These are phyloP conservation scores for Aspergillus vadensis DNA, from an alignment of 2,329 filamentous ascomycete species.

Conservation along the genomic window DNA sequence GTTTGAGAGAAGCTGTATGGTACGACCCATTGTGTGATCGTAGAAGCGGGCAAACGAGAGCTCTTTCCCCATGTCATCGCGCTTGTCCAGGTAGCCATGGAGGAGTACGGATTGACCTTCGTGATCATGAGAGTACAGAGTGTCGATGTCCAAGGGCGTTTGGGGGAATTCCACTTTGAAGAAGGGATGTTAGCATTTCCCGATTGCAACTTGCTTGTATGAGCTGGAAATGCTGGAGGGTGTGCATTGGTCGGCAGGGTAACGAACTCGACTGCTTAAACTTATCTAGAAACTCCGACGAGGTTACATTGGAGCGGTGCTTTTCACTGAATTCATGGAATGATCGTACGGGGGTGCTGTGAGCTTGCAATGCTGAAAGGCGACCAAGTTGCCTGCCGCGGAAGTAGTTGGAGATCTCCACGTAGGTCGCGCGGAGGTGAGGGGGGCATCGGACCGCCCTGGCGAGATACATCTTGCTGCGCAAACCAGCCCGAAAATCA, in stretches of 20 bases:
- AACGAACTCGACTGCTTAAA: conserved; percentile 51
- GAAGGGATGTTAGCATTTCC: conserved; percentile 10
- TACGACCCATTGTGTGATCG: conserved; percentile 46
- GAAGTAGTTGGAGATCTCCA: conserved; percentile 42
- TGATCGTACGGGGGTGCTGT: conserved; percentile 10
- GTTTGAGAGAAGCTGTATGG: conserved; percentile 54
- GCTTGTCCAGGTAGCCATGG: conserved; percentile 72
- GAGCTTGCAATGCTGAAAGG: conserved; percentile 10
- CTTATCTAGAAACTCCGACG: conserved; percentile 38
- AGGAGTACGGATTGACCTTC: conserved; percentile 53
- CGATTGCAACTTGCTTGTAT: neutral
- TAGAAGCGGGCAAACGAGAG: conserved; percentile 69
- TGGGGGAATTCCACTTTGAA: conserved; percentile 51
- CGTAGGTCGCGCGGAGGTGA: conserved; percentile 37
- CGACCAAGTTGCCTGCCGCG: conserved; percentile 24
- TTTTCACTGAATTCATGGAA: conserved; percentile 32
- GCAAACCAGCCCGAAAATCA: neutral
- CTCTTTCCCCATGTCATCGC: conserved; percentile 67
- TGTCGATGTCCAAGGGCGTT: conserved; percentile 45
- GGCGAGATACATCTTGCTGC: conserved; percentile 25
- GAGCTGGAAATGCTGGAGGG: neutral
- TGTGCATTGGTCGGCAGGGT: neutral
- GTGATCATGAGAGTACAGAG: conserved; percentile 34
- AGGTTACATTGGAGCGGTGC: conserved; percentile 10
- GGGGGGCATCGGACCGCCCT: conserved; percentile 27